These are phyloP conservation scores for Scleroderma citrinum DNA, from an alignment of 768 basidiomycete genomes.

Conservation along the genomic window DNA sequence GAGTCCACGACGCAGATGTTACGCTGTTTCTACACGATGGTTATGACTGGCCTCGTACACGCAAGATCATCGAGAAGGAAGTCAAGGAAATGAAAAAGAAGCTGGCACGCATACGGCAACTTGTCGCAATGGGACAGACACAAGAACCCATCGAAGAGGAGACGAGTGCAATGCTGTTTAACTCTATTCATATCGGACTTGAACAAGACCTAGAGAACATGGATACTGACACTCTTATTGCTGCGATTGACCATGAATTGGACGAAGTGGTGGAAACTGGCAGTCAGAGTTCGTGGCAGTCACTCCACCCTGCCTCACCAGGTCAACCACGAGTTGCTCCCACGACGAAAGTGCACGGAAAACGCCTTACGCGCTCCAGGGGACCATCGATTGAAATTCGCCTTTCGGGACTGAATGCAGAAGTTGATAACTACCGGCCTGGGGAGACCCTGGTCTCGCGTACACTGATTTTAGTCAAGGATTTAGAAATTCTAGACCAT, in stretches of 20 bases:
- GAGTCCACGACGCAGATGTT: conserved; percentile 56
- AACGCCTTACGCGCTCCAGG: conserved; percentile 65
- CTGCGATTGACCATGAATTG: conserved; percentile 90
- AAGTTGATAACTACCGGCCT: conserved; percentile 60
- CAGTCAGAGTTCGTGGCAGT: conserved; percentile 88
- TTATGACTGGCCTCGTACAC: conserved; percentile 88
- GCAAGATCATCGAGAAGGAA: conserved; percentile 81
- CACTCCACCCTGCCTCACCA: conserved; percentile 53
- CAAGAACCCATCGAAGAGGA: conserved; percentile 71
- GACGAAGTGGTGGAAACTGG: conserved; percentile 68
- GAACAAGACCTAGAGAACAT: conserved; percentile 67
- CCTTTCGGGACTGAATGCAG: conserved; percentile 56
- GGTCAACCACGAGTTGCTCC: conserved; percentile 30
- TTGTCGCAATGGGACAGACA: conserved; percentile 84
- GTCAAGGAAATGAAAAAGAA: conserved; percentile 82
- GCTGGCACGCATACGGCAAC: conserved; percentile 84
- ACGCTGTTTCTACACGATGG: conserved; percentile 82
- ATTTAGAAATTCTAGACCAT: conserved; percentile 90
- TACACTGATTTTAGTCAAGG: conserved; percentile 58
- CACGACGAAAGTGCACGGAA: conserved; percentile 45
- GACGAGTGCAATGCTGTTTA: conserved; percentile 78
- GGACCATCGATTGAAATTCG: conserved; percentile 81
- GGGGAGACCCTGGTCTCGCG: conserved; percentile 56
- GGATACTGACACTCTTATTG: conserved; percentile 73
- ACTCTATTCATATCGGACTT: conserved; percentile 92